Evolutionary conservation across 2,329 filamentous ascomycete species (phyloP), one percentile per base, ranked within the genome.

Genomic region (Aspergillus novoparasiticus): DNA sequence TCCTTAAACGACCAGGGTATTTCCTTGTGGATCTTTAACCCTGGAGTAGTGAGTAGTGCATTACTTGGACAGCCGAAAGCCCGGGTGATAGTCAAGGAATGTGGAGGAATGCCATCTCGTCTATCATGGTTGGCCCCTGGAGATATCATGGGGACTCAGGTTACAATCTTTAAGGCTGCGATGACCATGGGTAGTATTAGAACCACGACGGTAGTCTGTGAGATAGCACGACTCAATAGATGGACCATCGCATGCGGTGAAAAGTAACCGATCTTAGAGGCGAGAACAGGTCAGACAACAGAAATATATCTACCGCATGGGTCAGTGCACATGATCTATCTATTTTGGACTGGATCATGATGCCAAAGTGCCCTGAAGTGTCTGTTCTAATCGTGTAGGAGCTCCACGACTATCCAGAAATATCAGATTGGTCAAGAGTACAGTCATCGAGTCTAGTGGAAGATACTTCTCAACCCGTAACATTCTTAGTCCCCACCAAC

Each of bases 61-160:
- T 16, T 28, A 32, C 45, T 30, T 34, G 8, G 6, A 62, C 26
- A 3, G 2, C 19, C 14, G 28, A 16, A 53, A 21, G 19, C 16
- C 26, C 23, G 30, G n/a, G 36, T 57, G 53, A 59, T 41, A 48
- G 28, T 19, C 12, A 21, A 36, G 14, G 10, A 19, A 43, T 4
- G n/a, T 34, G 28, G 46, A 23, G 61, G n/a, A 59, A 48, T 64
- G 60, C 60, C 61, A 58, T 46, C n/a, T 58, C 34, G 45, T 34
- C 45, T 36, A 19, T 34, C 48, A 16, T 54, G 11, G 21, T 26
- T 28, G 45, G 36, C 45, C 26, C 14, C 28, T 19, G 23, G 21
- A 39, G 16, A 4, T 39, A 62, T 66, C 62, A 66, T 60, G 62
- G 55, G 64, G 36, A 50, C 55, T 66, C 46, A 55, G 62, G 62